Percentiles rank a stretch among this genome's conserved stretches.
phyloP scores from a whole-genome alignment of 805 yeast genomes.

The Candida saitoana region DNA sequence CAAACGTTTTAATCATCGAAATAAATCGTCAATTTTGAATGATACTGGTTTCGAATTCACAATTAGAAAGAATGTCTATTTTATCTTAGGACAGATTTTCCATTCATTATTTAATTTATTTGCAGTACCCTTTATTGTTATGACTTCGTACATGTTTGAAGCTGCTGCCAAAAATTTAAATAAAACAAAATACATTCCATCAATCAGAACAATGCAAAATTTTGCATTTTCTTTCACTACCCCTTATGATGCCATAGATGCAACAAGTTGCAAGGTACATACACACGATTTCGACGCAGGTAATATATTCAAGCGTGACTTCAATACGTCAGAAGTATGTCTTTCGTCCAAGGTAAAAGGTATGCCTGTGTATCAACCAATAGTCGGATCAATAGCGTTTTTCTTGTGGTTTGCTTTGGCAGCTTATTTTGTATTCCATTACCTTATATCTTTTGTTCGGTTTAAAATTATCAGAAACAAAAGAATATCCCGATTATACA shows the following conservation, averaged over 20 bases:
- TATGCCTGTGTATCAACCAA: constrained; percentile 3
- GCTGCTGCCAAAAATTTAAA: constrained; percentile 16
- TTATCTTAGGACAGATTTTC: constrained; percentile 30
- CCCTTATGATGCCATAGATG: constrained; percentile 21
- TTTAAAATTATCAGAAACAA: constrained; percentile 15
- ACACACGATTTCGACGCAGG: constrained; percentile 4
- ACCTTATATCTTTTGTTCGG: constrained; percentile 18
- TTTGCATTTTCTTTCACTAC: constrained; percentile 23
- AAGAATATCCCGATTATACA: constrained; percentile 35
- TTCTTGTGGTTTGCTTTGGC: constrained; percentile 19
- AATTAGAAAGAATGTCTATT: constrained; percentile 18
- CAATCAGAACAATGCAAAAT: constrained; percentile 9
- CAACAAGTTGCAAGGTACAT: constrained; percentile 10
- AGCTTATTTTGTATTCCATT: constrained; percentile 23
- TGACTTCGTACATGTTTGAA: constrained; percentile 31
- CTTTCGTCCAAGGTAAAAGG: not conserved
- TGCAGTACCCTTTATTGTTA: constrained; percentile 42
- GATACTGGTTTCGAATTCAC: constrained; percentile 8
- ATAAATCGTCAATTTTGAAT: constrained; percentile 2
- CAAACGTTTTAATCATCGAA: constrained; percentile 4
- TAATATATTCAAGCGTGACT: not conserved
- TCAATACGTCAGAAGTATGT: not conserved
- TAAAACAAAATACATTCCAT: constrained; percentile 10
- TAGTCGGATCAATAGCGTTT: constrained; percentile 29
- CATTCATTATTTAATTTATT: constrained; percentile 30